These are phyloP conservation scores for Trichophaea hybrida DNA, from an alignment of 2,329 filamentous ascomycete genomes.

Conservation along the genomic window DNA sequence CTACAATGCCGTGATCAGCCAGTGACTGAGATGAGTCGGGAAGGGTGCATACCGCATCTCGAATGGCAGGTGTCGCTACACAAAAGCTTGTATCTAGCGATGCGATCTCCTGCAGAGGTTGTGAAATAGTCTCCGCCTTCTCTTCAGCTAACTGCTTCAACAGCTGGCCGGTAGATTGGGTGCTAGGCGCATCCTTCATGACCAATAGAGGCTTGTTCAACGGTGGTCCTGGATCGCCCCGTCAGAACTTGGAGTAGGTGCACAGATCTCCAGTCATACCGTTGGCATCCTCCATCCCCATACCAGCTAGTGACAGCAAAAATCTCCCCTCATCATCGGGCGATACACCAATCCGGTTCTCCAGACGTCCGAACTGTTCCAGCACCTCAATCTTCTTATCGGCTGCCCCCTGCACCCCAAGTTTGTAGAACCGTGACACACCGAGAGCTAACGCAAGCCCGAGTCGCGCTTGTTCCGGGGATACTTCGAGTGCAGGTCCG, in stretches of 20 bases:
- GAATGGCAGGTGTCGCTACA: neutral
- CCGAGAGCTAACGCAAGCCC: conserved; percentile 15
- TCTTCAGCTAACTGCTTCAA: neutral
- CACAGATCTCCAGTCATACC: neutral
- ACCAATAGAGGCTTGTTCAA: neutral
- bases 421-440: conserved; percentile 13
- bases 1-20: neutral
- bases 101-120: conserved; percentile 5
- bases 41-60: neutral
- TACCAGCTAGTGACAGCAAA: conserved; percentile 17
- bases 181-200: conserved; percentile 2
- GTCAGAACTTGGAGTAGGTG: neutral
- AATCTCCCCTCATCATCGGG: conserved; percentile 13
- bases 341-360: conserved; percentile 10
- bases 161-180: neutral
- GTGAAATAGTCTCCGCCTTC: conserved; percentile 2
- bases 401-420: conserved; percentile 9
- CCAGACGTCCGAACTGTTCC: conserved; percentile 8
- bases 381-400: conserved; percentile 5
- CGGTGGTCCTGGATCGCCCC: neutral
- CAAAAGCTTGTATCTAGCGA: conserved; percentile 5
- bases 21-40: neutral
- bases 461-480: conserved; percentile 16
- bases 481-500: conserved; percentile 8
- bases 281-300: conserved; percentile 2